Conservation (phyloP, 495 filamentous ascomycete genomes). For the Penicillium canescens region DNA sequence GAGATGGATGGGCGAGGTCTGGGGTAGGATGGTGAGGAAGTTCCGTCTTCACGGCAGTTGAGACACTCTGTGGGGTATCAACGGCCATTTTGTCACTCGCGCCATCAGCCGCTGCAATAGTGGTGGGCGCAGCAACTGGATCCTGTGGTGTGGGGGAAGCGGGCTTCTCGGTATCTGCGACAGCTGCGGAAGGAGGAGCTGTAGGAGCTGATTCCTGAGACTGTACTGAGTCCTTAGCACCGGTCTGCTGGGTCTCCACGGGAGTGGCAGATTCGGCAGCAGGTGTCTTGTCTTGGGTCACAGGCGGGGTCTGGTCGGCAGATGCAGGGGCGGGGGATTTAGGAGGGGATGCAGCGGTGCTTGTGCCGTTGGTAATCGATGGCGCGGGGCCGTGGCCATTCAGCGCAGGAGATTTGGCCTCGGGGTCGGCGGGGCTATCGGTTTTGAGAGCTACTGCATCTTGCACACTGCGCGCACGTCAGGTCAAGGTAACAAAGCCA, state of each 20-base stretch:
- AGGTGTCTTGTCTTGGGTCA: constrained; percentile 1
- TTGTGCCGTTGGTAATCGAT: constrained; percentile 30
- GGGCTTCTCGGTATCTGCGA: background rate
- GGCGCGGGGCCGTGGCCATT: constrained; percentile 34
- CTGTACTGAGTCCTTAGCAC: background rate
- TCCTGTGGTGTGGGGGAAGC: background rate
- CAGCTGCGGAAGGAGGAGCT: background rate
- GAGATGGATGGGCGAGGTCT: constrained; percentile 4
- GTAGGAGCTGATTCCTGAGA: background rate
- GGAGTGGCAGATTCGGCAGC: constrained; percentile 6
- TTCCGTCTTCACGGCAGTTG: constrained; percentile 26
- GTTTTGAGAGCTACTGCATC: constrained; percentile 22
- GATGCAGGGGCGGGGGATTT: constrained; percentile 30
- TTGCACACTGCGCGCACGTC: background rate
- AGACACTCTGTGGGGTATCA: constrained; percentile 12
- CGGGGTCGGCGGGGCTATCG: constrained; percentile 13
- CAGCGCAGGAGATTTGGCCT: constrained; percentile 17
- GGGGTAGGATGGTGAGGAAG: constrained; percentile 38
- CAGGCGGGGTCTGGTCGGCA: constrained; percentile 12
- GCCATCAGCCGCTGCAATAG: constrained; percentile 7
- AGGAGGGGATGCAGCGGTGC: constrained; percentile 31
- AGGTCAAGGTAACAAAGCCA: constrained; percentile 5
- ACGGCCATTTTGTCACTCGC: constrained; percentile 18
- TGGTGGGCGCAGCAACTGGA: background rate
- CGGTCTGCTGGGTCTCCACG: constrained; percentile 10